Conservation (phyloP, 2,329 filamentous ascomycete genomes). For the Lecanicillium sp. region DNA sequence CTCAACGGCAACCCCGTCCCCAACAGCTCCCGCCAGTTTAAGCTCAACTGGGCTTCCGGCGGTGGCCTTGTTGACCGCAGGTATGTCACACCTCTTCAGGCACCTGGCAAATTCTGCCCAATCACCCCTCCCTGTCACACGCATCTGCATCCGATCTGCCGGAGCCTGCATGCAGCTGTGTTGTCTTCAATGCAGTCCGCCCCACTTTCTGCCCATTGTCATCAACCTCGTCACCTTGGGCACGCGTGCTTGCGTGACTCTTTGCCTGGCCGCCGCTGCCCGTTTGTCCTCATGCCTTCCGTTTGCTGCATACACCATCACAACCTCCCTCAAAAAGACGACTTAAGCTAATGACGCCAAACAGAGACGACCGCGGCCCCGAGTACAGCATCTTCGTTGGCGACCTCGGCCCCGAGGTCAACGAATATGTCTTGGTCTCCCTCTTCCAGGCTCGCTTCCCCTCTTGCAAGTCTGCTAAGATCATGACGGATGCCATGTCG, state of each 20-base stretch:
- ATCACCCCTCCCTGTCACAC: too few relatives aligned
- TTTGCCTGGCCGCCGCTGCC: neutral
- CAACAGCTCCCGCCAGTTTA: constrained; percentile 92
- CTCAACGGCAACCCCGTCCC: constrained; percentile 87
- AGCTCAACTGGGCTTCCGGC: constrained; percentile 98
- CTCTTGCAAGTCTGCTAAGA: constrained; percentile 98
- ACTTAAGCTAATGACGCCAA: constrained; percentile 7
- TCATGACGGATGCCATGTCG: constrained; percentile 98
- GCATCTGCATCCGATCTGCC: too few relatives aligned
- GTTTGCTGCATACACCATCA: constrained; percentile 8
- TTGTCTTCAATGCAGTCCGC: neutral
- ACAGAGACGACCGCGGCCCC: constrained; percentile 86
- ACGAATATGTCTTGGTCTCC: constrained; percentile 94
- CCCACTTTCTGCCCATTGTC: constrained; percentile 10
- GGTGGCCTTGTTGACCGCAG: constrained; percentile 91
- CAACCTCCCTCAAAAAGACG: neutral
- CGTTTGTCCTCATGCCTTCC: too few relatives aligned
- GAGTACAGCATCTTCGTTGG: constrained; percentile 98
- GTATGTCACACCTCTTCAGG: constrained; percentile 39
- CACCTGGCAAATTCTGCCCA: neutral
- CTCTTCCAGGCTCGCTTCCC: constrained; percentile 95
- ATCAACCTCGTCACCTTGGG: constrained; percentile 3
- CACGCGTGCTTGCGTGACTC: neutral
- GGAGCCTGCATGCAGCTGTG: too few relatives aligned
- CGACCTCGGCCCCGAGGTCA: constrained; percentile 95